Evolutionary conservation across 176 grass and related monocot species (phyloP).

Genomic region (Triticum timopheevii): DNA sequence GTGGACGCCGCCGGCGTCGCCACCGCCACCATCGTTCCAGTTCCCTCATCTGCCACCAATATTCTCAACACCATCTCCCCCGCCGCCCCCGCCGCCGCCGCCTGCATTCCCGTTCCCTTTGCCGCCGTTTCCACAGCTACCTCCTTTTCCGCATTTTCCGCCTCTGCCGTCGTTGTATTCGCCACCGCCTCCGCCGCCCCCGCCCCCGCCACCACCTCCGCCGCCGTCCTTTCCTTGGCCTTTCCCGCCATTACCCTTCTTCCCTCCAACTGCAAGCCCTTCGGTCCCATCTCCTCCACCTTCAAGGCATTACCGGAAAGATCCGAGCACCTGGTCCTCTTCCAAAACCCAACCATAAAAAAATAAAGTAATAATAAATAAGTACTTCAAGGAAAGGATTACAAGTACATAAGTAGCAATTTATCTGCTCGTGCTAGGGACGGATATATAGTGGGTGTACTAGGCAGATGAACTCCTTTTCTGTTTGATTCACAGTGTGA

Average conservation of each 20-base stretch:
- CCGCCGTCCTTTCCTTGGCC: constrained; percentile 47
- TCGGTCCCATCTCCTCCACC: constrained; percentile 43
- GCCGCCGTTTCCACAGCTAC: constrained; percentile 49
- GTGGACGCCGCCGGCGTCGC: constrained; percentile 17
- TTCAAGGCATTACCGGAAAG: constrained; percentile 26
- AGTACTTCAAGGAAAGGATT: background rate
- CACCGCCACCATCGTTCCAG: constrained; percentile 24
- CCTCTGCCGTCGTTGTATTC: constrained; percentile 26
- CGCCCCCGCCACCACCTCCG: constrained; percentile 31
- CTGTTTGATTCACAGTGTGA: too few species aligned
- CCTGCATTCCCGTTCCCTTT: constrained; percentile 31
- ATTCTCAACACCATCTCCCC: constrained; percentile 31
- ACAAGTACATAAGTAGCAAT: background rate
- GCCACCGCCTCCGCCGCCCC: constrained; percentile 37
- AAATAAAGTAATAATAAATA: background rate
- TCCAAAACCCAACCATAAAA: constrained; percentile 17
- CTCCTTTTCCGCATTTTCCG: constrained; percentile 41
- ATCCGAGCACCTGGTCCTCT: constrained; percentile 33
- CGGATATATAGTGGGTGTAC: too few species aligned
- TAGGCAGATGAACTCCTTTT: too few species aligned
- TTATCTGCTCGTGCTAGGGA: background rate
- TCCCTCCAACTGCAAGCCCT: constrained; percentile 38
- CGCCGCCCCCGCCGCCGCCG: constrained; percentile 32
- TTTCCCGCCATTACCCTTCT: constrained; percentile 59
- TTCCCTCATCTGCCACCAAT: constrained; percentile 51